Conservation (phyloP, 2,329 filamentous ascomycete species). For the Gnomoniopsis smithogilvyi region DNA sequence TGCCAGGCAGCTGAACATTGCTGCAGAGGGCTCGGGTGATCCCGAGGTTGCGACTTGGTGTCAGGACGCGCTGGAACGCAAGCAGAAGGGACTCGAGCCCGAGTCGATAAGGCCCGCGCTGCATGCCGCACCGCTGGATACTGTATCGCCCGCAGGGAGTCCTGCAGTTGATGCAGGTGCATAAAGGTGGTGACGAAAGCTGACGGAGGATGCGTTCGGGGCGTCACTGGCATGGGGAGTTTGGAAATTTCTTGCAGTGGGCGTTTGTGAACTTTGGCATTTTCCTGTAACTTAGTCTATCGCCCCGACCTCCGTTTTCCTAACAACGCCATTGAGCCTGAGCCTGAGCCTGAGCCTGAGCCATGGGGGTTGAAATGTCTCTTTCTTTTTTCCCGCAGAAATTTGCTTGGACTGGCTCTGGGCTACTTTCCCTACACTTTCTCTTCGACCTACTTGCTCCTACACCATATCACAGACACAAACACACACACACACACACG, state of each 20-base stretch:
- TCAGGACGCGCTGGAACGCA: constrained; percentile 63
- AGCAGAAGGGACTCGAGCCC: constrained; percentile 50
- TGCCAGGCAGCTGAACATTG: constrained; percentile 16
- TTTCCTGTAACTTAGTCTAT: not conserved
- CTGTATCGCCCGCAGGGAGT: constrained; percentile 54
- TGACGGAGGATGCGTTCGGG: not conserved
- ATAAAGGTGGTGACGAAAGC: not conserved
- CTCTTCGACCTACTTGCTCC: not conserved
- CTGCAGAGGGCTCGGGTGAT: constrained; percentile 55
- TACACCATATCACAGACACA: not conserved
- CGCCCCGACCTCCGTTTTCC: not conserved
- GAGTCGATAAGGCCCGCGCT: constrained; percentile 66
- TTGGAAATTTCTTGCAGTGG: not conserved
- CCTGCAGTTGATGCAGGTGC: constrained; percentile 23
- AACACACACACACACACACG: not conserved
- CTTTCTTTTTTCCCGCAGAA: not conserved
- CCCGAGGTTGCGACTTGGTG: constrained; percentile 88
- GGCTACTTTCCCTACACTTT: not conserved
- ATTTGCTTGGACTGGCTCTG: not conserved
- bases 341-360: too few species aligned
- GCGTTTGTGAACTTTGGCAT: not conserved
- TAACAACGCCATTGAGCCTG: not conserved
- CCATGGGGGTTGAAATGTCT: not conserved
- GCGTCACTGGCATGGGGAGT: not conserved
- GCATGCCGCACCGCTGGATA: constrained; percentile 82